phyloP scores from a whole-genome alignment of 2,329 filamentous ascomycete species.

The Plectosphaerella sp. region DNA sequence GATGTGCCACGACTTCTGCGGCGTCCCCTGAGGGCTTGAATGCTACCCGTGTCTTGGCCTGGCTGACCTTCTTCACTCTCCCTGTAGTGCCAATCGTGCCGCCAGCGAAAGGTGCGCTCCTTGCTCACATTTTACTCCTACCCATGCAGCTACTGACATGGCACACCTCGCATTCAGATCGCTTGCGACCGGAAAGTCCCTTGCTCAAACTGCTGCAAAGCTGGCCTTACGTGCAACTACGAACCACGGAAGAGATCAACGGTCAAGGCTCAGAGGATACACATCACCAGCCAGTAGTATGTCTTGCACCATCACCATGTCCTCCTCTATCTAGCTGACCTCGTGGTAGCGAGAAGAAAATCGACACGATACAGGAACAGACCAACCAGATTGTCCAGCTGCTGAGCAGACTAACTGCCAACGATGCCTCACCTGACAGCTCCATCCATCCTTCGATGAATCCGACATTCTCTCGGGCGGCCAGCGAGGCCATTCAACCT shows the following conservation, averaged over 20 bases:
- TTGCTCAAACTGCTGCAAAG: constrained; percentile 5
- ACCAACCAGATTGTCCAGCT: constrained; percentile 5
- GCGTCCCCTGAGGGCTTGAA: too few relatives aligned
- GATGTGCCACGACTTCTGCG: too few relatives aligned
- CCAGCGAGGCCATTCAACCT: neutral
- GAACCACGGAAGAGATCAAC: constrained; percentile 1
- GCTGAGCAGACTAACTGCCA: neutral
- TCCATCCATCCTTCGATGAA: constrained; percentile 2
- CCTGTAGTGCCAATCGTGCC: constrained; percentile 6
- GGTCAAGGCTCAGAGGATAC: constrained; percentile 4
- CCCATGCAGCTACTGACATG: neutral
- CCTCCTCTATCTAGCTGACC: neutral
- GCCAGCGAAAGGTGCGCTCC: constrained; percentile 6
- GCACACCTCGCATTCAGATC: constrained; percentile 1
- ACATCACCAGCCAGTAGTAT: constrained; percentile 6
- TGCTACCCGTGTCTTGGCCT: too few relatives aligned
- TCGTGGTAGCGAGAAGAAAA: constrained; percentile 2
- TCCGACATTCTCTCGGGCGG: constrained; percentile 3
- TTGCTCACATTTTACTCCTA: neutral
- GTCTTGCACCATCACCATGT: neutral
- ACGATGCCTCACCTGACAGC: neutral
- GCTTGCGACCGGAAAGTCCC: constrained; percentile 6
- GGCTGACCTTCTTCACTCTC: neutral
- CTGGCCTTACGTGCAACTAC: constrained; percentile 4
- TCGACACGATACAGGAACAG: constrained; percentile 4